Base-by-base conservation (phyloP, 1,284 basidiomycete genomes). In the Cutaneotrichosporon dermatis region DNA sequence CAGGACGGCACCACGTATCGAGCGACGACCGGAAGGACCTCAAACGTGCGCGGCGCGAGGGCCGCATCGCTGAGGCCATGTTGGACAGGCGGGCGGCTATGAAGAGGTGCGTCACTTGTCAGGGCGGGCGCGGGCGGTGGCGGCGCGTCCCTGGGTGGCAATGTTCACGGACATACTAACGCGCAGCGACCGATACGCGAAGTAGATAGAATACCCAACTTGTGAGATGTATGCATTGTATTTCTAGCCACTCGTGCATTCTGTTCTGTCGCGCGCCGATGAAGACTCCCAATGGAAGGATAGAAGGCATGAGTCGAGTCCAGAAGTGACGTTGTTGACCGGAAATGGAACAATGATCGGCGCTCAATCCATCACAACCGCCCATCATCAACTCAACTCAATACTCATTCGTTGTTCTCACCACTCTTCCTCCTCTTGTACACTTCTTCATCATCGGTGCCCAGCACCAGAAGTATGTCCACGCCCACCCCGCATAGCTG, bases 11-110 rank as follows among this genome's bases (percentile, higher is more conserved):
- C 13, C 80, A 93, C 11, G 83, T 88, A 41, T 72, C 73, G 4
- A 62, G 67, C 6, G 62, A 59, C n/a, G 77, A 77, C 55, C 88
- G 91, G 2, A 73, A 70, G 2, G 85, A 84, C 83, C 82, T 97
- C 56, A 92, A 91, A 76, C 84, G 84, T 59, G 92, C 92, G 11
- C 82, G 83, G 63, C 89, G 92, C 75, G 91, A 96, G 65, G 94
- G 94, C 3, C 83, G 88, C 40, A 75, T 96, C 13, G 87, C 90
- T 1, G 93, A 97, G 76, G 89, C 89, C 4, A 79, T 97, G 79
- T 82, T 97, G 50, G 91, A 97, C 70, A 84, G 92, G 35, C 83
- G 93, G 58, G 82, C 89, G 6, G 95, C 95, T 74, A 82, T 96
- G 61, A 97, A 97, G 80, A 95, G 92, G 92, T 90, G 59, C 50